Conservation (phyloP, 2,329 filamentous ascomycete genomes). For the Westerdykella sp. region DNA sequence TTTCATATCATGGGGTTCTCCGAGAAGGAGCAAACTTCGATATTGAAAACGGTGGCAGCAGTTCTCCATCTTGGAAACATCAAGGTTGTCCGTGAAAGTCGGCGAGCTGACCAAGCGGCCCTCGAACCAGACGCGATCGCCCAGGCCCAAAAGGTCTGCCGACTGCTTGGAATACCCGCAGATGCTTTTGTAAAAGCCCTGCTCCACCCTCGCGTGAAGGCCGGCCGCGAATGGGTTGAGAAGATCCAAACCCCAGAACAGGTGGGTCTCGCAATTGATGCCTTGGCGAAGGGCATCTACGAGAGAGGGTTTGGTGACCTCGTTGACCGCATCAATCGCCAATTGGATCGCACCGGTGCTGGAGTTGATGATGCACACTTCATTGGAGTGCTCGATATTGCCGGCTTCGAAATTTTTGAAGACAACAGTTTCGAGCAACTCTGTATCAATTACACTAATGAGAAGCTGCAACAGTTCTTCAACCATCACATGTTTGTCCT, state of each 20-base stretch:
- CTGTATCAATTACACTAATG: slow-evolving; percentile 99
- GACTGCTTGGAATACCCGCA: slow-evolving; percentile 73
- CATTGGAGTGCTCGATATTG: slow-evolving; percentile 97
- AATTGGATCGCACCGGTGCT: slow-evolving; percentile 79
- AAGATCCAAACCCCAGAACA: slow-evolving; percentile 98
- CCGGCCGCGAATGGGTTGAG: slow-evolving; percentile 95
- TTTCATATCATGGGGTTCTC: slow-evolving; percentile 93
- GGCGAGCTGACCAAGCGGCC: slow-evolving; percentile 83
- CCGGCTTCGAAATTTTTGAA: slow-evolving; percentile 98
- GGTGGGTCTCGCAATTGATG: slow-evolving; percentile 82
- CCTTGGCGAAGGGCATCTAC: slow-evolving; percentile 93
- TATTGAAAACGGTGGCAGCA: slow-evolving; percentile 81
- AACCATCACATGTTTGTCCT: slow-evolving; percentile 99
- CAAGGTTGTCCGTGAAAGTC: slow-evolving; percentile 79
- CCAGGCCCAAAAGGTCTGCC: slow-evolving; percentile 72
- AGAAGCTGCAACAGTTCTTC: slow-evolving; percentile 98
- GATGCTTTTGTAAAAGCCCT: slow-evolving; percentile 85
- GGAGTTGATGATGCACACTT: slow-evolving; percentile 86
- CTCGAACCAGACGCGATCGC: slow-evolving; percentile 68
- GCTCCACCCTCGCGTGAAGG: slow-evolving; percentile 88
- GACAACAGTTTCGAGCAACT: slow-evolving; percentile 98
- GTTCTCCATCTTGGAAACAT: slow-evolving; percentile 94
- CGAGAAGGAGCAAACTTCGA: slow-evolving; percentile 72
- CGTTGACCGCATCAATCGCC: slow-evolving; percentile 83
- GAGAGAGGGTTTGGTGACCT: slow-evolving; percentile 92